Evolutionary conservation across 2,329 filamentous ascomycete species (phyloP).

Genomic region (Rhynchosporium graminicola): DNA sequence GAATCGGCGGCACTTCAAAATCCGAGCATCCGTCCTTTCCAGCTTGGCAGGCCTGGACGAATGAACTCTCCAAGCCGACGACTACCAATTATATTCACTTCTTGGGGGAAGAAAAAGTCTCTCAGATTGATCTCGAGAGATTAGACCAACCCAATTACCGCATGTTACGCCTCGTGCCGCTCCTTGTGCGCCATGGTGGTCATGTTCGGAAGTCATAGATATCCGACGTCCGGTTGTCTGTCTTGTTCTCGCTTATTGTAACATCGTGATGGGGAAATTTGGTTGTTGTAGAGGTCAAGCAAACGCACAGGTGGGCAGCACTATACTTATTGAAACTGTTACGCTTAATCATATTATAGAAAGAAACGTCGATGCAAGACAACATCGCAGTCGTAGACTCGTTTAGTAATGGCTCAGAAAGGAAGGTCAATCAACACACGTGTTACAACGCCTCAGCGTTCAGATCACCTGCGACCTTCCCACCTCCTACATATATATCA

Average conservation of each 20-base stretch:
- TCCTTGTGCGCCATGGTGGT: slow-evolving; percentile 1
- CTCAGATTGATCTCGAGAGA: too few relatives aligned
- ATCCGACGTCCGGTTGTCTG: slow-evolving; percentile 1
- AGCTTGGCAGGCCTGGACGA: not conserved
- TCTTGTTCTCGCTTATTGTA: not conserved
- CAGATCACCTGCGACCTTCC: not conserved
- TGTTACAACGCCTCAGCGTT: not conserved
- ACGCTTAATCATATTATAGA: too few relatives aligned
- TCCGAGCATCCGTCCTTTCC: slow-evolving; percentile 11
- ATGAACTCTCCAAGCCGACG: too few relatives aligned
- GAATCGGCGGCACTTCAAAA: slow-evolving; percentile 4
- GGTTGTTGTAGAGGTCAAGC: not conserved
- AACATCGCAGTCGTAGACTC: too few relatives aligned
- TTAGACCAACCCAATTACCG: too few relatives aligned
- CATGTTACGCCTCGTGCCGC: slow-evolving; percentile 4
- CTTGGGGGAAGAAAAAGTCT: too few relatives aligned
- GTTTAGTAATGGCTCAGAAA: too few relatives aligned
- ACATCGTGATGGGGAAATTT: not conserved
- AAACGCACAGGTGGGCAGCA: too few relatives aligned
- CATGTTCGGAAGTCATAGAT: not conserved
- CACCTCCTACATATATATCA: not conserved
- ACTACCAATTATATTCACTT: too few relatives aligned
- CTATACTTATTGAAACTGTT: too few relatives aligned
- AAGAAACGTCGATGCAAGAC: too few relatives aligned
- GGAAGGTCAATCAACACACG: not conserved